A percentile compares a stretch with the other conserved stretches of the same genome.
Evolutionary conservation across 345 rosid genomes (phyloP).

Genomic region (Eucalyptus curtisii): DNA sequence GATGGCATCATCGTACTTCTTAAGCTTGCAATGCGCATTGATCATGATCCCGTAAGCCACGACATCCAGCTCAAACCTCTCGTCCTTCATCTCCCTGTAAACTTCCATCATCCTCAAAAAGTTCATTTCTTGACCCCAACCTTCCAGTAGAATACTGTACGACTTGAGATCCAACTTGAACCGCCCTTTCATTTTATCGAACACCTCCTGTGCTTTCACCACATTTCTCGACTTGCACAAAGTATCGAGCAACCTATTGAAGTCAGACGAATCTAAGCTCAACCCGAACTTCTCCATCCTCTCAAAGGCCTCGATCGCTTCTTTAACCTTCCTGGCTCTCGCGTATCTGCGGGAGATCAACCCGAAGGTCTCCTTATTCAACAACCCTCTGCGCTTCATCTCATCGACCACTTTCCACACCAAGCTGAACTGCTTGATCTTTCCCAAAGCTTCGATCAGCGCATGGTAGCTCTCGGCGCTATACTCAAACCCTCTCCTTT

Average conservation of each 20-base stretch:
- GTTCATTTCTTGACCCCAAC: constrained; percentile 71
- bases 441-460: constrained; percentile 68
- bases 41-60: constrained; percentile 70
- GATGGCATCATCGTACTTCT: constrained; percentile 43
- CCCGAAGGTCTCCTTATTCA: constrained; percentile 66
- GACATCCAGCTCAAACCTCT: constrained; percentile 73
- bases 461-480: constrained; percentile 55
- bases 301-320: constrained; percentile 57
- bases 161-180: constrained; percentile 62
- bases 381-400: constrained; percentile 49
- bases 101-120: constrained; percentile 52
- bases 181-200: constrained; percentile 63
- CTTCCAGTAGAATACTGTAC: constrained; percentile 65
- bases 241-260: constrained; percentile 55
- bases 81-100: constrained; percentile 57
- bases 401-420: constrained; percentile 53
- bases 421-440: constrained; percentile 70
- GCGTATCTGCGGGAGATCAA: constrained; percentile 65
- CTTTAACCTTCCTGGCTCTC: constrained; percentile 56
- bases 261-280: constrained; percentile 41
- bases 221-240: constrained; percentile 64
- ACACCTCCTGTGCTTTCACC: constrained; percentile 65
- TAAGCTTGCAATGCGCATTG: constrained; percentile 56
- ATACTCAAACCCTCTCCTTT: constrained; percentile 42
- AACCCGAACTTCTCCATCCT: constrained; percentile 69